Base-by-base conservation (phyloP, 2,329 filamentous ascomycete genomes). In the Trichothecium roseum region DNA sequence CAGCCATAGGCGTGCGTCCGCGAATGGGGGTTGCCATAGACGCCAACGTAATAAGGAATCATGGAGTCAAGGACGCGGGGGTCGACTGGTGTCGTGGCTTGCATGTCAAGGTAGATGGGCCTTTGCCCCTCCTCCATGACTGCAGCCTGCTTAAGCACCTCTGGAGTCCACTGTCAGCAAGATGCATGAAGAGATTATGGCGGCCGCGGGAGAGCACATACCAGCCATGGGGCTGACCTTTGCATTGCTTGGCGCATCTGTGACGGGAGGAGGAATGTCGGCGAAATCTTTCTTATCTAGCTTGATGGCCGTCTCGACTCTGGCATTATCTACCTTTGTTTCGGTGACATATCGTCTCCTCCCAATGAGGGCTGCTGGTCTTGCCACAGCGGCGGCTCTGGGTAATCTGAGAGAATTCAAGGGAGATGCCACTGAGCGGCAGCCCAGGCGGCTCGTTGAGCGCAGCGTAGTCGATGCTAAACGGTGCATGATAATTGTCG, bases 21-120 rank as follows among this genome's bases (percentile, higher is more conserved):
- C 37, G 89, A 96, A 59, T 98, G 91, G 28, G 91, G 91, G 60
- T 98, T 98, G 47, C 91, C 91, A 55, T 94, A 98, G 33, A 93
- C 74, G 43, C 88, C 87, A 26, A 88, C 89, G 56, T 88, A 87
- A 62, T 78, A 98, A 1, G 91, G 91, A 29, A 98, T 72, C 91
- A 98, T 98, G 37, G 86, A 83, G 59, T 98, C 91, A 31, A 98
- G 73, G 22, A 98, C 91, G 45, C 91, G 78, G 17, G 91, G 91
- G 50, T 98, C 91, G 40, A 91, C 78, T 14, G 91, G 91, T 1
- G 91, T 98, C 1, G 91, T 98, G 26, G 91, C 86, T 63, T 98
- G 91, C 81, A 94, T 94, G 55, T 98, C 91, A 36, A 98, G 80
- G 52, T 98, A 98, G 54, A 98, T 96, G 28, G 91, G 91, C 40